Conservation (phyloP, 768 basidiomycete species). For the Sporobolomyces pararoseus region DNA sequence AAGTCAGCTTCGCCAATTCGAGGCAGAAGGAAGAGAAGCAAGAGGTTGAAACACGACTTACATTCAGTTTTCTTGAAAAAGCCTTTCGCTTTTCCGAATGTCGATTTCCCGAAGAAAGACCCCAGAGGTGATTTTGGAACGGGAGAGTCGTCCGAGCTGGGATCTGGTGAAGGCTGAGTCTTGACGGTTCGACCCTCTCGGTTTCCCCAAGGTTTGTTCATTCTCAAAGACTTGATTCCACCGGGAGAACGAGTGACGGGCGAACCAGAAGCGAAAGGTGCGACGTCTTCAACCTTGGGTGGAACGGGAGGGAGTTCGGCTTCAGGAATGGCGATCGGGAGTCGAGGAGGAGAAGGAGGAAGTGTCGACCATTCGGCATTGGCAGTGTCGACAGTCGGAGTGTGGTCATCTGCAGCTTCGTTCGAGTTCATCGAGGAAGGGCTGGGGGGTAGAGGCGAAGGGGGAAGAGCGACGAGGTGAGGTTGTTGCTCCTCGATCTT, state of each 20-base stretch:
- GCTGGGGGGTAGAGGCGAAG: conserved; percentile 20
- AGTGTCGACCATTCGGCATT: conserved; percentile 14
- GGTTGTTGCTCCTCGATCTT: background rate
- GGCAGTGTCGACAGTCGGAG: background rate
- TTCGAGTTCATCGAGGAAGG: conserved; percentile 3
- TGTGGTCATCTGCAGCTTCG: conserved; percentile 8
- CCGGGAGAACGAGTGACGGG: conserved; percentile 13
- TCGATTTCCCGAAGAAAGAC: conserved; percentile 23
- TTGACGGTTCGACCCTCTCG: background rate
- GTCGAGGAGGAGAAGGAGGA: conserved; percentile 11
- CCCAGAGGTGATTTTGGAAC: conserved; percentile 26
- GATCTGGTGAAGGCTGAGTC: background rate
- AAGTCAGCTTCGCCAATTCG: too few species aligned
- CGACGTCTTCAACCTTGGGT: background rate
- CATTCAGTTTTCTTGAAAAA: conserved; percentile 23
- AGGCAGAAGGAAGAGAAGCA: too few species aligned
- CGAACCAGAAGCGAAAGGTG: background rate
- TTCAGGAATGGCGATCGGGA: background rate
- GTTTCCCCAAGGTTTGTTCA: conserved; percentile 23
- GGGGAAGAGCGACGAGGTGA: conserved; percentile 24
- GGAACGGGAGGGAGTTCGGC: conserved; percentile 12
- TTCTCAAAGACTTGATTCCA: conserved; percentile 3
- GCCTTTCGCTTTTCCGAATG: conserved; percentile 23
- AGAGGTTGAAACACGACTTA: background rate
- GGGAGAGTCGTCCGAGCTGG: background rate